Base-by-base conservation (phyloP, 176 grass and related monocot genomes). In the Avena atlantica region DNA sequence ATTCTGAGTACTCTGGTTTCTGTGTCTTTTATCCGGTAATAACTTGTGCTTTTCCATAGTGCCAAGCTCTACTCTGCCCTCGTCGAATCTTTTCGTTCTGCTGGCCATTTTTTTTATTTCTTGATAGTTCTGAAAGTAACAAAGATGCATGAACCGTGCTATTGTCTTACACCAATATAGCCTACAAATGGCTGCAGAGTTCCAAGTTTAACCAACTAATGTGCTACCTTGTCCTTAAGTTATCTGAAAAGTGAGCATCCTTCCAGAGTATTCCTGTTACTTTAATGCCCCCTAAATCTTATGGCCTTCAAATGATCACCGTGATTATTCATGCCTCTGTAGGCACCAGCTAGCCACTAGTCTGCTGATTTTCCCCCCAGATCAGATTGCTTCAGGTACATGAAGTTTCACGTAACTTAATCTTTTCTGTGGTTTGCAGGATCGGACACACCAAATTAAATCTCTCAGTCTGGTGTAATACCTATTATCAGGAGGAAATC, bases 401-500 rank as follows among this genome's bases (percentile, higher is more conserved):
- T 90, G 57, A 21, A 83, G 53, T 78, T 81, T 88, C 42, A 77
- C 42, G 5, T 53, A 9, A 19, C 42, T n/a, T 79, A 57, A 55
- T 17, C 3, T 80, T 79, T 78, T 61, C 0, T 82, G 29, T 83
- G 5, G 1, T 57, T 83, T 84, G 34, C 89, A 91, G 89, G 75
- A 63, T 81, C 62, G 4, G 2, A 62, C 37, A 61, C 10, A 65
- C 70, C 50, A 90, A 79, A 78, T 76, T 27, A 65, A 48, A 82
- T 48, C 15, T 69, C 77, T 75, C 13, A 63, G 80, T 49, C 13
- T 13, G 3, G 25, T 45, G 3, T 8, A 12, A 19, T 83, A 83
- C 13, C 21, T 79, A 59, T 84, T 80, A 83, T 60, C 20, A 62
- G 12, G 29, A 80, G 66, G 80, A 67, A 70, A 81, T 79, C 52